Percentiles rank a stretch among this genome's conserved stretches.
Evolutionary conservation across 1,139 yeast species (phyloP).

Genomic region (Taiozyma sp.): DNA sequence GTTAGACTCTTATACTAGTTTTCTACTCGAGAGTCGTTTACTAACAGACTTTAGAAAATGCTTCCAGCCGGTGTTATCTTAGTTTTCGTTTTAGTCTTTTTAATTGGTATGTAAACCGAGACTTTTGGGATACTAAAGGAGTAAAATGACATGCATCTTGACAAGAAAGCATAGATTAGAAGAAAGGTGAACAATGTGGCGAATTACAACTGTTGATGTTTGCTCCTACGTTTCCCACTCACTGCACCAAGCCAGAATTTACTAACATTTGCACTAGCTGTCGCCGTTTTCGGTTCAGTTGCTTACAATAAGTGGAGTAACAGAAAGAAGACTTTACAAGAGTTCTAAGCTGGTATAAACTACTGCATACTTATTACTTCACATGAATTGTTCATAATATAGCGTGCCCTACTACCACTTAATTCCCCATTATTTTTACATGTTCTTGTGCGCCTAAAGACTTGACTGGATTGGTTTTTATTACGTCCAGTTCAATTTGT

Average conservation of each 20-base stretch:
- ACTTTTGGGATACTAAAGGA: neutral
- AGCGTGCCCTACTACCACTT: neutral
- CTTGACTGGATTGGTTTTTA: neutral
- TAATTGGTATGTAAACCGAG: constrained; percentile 32
- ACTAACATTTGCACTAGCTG: neutral
- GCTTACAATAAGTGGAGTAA: constrained; percentile 30
- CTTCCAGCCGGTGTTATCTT: constrained; percentile 52
- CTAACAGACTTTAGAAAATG: constrained; percentile 26
- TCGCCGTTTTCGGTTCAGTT: constrained; percentile 28
- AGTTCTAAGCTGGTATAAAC: constrained; percentile 28
- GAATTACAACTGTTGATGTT: no score
- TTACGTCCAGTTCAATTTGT: neutral
- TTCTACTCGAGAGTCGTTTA: neutral
- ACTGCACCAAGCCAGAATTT: neutral
- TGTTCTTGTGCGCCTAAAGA: neutral
- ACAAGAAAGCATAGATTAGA: no score
- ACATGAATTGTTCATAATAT: no score
- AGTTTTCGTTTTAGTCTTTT: constrained; percentile 42
- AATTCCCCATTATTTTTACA: neutral
- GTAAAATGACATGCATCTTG: no score
- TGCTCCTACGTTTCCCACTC: no score
- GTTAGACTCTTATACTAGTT: neutral
- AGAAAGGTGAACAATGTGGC: no score
- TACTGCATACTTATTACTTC: neutral
- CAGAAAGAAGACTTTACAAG: constrained; percentile 35